Evolutionary conservation across 176 grass and related monocot genomes (phyloP).

Genomic region (Triticum monococcum): DNA sequence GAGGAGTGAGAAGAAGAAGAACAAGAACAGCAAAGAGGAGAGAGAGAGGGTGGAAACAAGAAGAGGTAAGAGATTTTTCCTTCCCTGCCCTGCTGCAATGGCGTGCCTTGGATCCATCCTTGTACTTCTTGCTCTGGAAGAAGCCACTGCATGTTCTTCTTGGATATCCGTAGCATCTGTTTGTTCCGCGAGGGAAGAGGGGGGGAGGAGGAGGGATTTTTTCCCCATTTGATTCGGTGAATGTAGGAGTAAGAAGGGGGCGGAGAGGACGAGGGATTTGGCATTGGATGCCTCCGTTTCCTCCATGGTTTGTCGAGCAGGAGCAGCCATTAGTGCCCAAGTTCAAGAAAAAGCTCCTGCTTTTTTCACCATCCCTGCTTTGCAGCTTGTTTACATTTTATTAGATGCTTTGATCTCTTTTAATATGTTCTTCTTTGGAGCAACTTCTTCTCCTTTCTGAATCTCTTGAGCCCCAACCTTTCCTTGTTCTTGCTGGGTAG

Average conservation of each 20-base stretch:
- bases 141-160: background rate
- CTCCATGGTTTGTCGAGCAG: background rate
- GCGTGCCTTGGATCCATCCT: background rate
- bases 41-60: background rate
- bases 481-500: background rate
- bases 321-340: background rate
- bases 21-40: background rate
- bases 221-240: background rate
- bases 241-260: background rate
- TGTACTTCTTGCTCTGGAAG: background rate
- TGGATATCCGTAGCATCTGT: background rate
- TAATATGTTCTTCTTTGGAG: background rate
- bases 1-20: background rate
- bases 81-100: background rate
- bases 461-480: background rate
- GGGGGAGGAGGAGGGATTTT: background rate
- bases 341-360: background rate
- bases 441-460: background rate
- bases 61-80: slow-evolving; percentile 19
- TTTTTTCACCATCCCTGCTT: background rate
- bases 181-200: background rate
- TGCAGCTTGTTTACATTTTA: background rate
- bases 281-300: background rate
- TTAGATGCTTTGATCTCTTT: background rate
- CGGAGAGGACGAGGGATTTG: background rate